These are phyloP conservation scores for Aspergillus terreus DNA, from an alignment of 2,329 filamentous ascomycete species.

Conservation along the genomic window DNA sequence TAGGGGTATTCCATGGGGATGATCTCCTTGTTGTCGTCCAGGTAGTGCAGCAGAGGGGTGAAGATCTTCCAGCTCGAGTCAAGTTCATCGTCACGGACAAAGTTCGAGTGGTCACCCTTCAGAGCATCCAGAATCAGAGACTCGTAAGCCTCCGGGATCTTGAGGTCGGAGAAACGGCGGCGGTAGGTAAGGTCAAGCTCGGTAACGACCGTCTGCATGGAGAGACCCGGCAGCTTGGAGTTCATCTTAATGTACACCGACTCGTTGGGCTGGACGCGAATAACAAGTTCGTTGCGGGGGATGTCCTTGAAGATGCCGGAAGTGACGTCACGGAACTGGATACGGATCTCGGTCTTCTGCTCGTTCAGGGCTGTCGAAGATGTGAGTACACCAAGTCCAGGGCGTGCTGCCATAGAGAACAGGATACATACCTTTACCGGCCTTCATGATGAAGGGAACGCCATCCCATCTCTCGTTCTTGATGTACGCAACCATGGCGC, in stretches of 20 bases:
- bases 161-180: slow-evolving; percentile 96
- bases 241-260: slow-evolving; percentile 99
- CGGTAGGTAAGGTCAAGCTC: slow-evolving; percentile 98
- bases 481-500: slow-evolving; percentile 94
- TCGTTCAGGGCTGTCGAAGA: slow-evolving; percentile 72
- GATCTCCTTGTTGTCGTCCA: slow-evolving; percentile 99
- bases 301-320: slow-evolving; percentile 99
- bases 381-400: slow-evolving; percentile 14
- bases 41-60: slow-evolving; percentile 92
- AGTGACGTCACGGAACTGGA: slow-evolving; percentile 99
- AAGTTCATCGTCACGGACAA: slow-evolving; percentile 93
- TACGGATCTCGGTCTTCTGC: slow-evolving; percentile 98
- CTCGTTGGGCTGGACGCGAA: slow-evolving; percentile 98
- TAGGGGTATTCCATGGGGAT: slow-evolving; percentile 99
- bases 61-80: slow-evolving; percentile 99
- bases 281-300: slow-evolving; percentile 96
- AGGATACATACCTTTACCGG: slow-evolving; percentile 65
- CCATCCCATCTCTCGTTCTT: slow-evolving; percentile 99
- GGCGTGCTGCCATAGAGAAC: background rate
- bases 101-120: slow-evolving; percentile 99
- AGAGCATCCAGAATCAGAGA: slow-evolving; percentile 94
- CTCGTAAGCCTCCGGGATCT: slow-evolving; percentile 99
- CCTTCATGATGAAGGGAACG: slow-evolving; percentile 98
- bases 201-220: slow-evolving; percentile 98
- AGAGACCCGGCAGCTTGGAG: slow-evolving; percentile 95